phyloP scores from a whole-genome alignment of 2,329 filamentous ascomycete genomes.

The Coleophoma eucalyptorum region DNA sequence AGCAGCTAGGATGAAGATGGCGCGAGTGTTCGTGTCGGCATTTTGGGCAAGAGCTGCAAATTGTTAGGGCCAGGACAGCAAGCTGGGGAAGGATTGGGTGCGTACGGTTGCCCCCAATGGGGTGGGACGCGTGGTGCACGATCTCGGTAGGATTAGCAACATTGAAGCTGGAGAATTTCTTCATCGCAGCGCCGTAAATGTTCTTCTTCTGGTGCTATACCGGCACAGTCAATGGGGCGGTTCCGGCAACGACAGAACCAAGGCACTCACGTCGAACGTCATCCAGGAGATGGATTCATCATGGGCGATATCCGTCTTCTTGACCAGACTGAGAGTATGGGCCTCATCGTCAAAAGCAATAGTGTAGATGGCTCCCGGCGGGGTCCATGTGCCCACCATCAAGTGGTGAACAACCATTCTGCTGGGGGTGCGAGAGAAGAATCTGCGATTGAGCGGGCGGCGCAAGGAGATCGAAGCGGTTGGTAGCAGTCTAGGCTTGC shows the following conservation, averaged over 20 bases:
- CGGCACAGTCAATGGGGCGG: background rate
- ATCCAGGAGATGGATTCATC: slow-evolving; percentile 94
- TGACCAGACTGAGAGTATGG: slow-evolving; percentile 69
- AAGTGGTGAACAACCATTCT: slow-evolving; percentile 76
- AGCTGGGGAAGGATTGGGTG: slow-evolving; percentile 9
- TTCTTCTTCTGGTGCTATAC: slow-evolving; percentile 72
- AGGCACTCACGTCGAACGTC: slow-evolving; percentile 70
- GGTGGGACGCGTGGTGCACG: slow-evolving; percentile 68
- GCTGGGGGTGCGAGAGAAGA: background rate
- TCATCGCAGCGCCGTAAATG: slow-evolving; percentile 88
- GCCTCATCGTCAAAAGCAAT: slow-evolving; percentile 83
- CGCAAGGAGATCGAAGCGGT: no score
- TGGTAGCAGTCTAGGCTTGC: no score
- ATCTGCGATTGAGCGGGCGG: background rate
- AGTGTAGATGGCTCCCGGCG: slow-evolving; percentile 85
- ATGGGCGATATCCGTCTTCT: slow-evolving; percentile 75
- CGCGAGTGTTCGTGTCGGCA: slow-evolving; percentile 74
- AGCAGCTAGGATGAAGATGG: slow-evolving; percentile 83
- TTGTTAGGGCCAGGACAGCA: slow-evolving; percentile 5
- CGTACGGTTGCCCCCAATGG: slow-evolving; percentile 73
- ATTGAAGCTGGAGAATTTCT: slow-evolving; percentile 83
- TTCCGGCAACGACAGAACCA: background rate
- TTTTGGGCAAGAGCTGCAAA: slow-evolving; percentile 57
- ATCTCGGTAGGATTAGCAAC: slow-evolving; percentile 76
- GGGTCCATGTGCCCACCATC: slow-evolving; percentile 91